phyloP scores from a whole-genome alignment of 2,329 filamentous ascomycete species.

The Ceratocystis albifundus region DNA sequence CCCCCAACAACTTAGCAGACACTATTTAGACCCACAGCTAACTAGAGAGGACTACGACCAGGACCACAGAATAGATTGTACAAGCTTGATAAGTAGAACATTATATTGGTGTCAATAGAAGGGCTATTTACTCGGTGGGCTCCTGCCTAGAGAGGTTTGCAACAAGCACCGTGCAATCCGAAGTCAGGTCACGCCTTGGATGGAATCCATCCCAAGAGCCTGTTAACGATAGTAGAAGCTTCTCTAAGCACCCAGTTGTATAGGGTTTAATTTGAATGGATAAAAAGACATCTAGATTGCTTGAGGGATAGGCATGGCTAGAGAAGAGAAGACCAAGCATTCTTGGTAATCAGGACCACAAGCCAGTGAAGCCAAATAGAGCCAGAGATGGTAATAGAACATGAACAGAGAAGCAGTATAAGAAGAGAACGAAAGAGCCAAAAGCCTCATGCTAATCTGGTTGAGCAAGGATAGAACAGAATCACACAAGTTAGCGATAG shows the following conservation, averaged over 20 bases:
- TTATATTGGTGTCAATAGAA: not conserved
- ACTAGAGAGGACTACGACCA: too few species aligned
- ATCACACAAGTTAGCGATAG: too few species aligned
- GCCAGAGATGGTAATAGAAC: not conserved
- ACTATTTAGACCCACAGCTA: too few species aligned
- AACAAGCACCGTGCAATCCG: not conserved
- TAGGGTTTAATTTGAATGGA: not conserved
- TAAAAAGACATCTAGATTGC: slow-evolving; percentile 1
- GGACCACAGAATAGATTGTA: not conserved
- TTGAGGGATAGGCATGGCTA: not conserved
- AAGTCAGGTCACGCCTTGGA: not conserved
- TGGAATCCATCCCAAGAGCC: not conserved
- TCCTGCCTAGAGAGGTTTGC: not conserved
- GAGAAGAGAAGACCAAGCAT: not conserved
- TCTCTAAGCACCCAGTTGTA: not conserved
- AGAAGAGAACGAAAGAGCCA: not conserved
- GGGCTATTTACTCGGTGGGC: not conserved
- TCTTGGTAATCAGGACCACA: not conserved
- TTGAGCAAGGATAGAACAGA: not conserved
- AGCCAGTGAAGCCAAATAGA: not conserved
- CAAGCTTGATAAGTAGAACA: not conserved
- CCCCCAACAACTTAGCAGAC: too few species aligned
- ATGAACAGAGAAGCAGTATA: not conserved
- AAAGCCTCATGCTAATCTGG: not conserved
- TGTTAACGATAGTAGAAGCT: not conserved